Evolutionary conservation across 2,329 filamentous ascomycete species (phyloP).

Genomic region (Mycosphaerella sp.): DNA sequence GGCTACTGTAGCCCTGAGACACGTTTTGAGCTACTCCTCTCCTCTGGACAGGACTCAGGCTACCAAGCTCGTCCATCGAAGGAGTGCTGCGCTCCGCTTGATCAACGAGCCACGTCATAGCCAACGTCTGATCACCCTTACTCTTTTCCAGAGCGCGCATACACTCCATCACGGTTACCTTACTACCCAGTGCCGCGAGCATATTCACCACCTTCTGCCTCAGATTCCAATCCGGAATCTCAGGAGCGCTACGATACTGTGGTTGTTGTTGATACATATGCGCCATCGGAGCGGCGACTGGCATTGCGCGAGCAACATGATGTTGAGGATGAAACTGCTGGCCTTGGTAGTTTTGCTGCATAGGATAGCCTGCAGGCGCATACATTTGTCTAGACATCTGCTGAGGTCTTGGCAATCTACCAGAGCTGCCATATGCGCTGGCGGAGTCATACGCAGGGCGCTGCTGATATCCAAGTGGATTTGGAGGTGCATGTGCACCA

Average conservation of each 20-base stretch:
- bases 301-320: neutral
- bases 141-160: constrained; percentile 47
- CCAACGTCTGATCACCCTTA: constrained; percentile 51
- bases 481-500: neutral
- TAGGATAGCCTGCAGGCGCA: neutral
- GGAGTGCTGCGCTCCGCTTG: constrained; percentile 25
- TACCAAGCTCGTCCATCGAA: constrained; percentile 23
- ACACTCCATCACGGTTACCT: constrained; percentile 43
- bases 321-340: neutral
- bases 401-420: constrained; percentile 22
- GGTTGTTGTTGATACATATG: neutral
- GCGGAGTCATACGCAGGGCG: constrained; percentile 38
- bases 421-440: constrained; percentile 35
- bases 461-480: constrained; percentile 4
- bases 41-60: constrained; percentile 21
- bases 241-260: constrained; percentile 34
- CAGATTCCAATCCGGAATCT: constrained; percentile 47
- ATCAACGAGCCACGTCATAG: constrained; percentile 45
- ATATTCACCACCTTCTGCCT: constrained; percentile 50
- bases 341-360: neutral
- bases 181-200: constrained; percentile 41
- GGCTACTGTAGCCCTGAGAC: constrained; percentile 10
- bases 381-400: constrained; percentile 11
- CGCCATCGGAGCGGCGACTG: neutral
- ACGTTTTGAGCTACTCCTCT: constrained; percentile 26